These are phyloP conservation scores for Neofusicoccum parvum DNA, from an alignment of 2,329 filamentous ascomycete genomes.

Conservation along the genomic window DNA sequence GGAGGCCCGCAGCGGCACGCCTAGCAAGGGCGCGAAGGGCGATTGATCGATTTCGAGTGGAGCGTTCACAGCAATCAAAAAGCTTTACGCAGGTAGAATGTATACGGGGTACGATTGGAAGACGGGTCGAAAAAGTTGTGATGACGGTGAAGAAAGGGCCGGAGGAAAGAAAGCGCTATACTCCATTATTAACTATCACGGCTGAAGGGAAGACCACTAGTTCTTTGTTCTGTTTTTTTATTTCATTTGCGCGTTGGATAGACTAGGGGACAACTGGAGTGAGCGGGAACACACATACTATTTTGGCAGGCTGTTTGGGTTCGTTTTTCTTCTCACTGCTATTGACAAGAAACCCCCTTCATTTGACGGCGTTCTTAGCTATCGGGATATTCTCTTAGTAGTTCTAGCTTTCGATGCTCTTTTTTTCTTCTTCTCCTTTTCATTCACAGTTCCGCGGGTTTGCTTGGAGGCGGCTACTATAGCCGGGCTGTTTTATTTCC, in stretches of 20 bases:
- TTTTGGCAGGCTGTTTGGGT: neutral
- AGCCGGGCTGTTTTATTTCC: too few species aligned
- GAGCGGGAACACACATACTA: neutral
- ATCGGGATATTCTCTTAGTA: neutral
- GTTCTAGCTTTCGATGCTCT: neutral
- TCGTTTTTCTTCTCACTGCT: neutral
- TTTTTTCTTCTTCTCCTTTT: neutral
- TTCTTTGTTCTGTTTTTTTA: neutral
- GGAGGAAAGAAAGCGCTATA: neutral
- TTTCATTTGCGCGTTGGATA: neutral
- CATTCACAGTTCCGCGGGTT: too few species aligned
- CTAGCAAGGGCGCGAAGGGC: constrained; percentile 19
- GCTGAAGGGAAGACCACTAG: neutral
- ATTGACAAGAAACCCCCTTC: neutral
- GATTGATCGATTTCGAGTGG: constrained; percentile 2
- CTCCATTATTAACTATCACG: neutral
- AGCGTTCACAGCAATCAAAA: neutral
- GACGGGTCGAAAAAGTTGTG: neutral
- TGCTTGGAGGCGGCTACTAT: too few species aligned
- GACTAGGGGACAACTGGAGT: constrained; percentile 11
- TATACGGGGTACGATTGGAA: neutral
- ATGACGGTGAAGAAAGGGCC: neutral
- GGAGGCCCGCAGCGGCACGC: constrained; percentile 11
- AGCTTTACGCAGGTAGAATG: neutral
- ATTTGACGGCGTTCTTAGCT: constrained; percentile 3